A percentile compares a stretch with the other conserved stretches of the same genome.
Evolutionary conservation across 108 stramenopile species (phyloP).

Genomic region (Cyclotella atomus): DNA sequence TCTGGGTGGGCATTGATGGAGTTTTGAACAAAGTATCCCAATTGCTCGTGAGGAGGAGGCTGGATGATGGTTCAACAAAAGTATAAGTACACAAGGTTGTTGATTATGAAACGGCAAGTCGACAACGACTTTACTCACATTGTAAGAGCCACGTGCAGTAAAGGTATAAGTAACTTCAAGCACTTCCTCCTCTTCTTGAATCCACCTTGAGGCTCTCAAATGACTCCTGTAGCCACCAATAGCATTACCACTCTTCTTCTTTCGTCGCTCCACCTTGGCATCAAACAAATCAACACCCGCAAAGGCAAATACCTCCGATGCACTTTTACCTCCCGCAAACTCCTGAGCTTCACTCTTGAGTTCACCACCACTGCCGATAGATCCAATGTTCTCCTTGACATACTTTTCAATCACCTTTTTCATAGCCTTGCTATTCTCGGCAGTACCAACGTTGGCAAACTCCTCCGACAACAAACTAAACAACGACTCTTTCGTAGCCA

Average conservation of each 20-base stretch:
- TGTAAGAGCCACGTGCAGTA: constrained; percentile 28
- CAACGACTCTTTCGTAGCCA: not conserved
- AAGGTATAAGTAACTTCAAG: constrained; percentile 20
- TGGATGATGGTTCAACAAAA: not conserved
- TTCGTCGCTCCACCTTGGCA: constrained; percentile 2
- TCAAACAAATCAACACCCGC: constrained; percentile 25
- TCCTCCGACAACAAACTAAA: not conserved
- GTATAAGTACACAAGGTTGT: not conserved
- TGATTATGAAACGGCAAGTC: not conserved
- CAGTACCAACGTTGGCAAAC: constrained; percentile 1
- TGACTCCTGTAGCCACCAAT: not conserved
- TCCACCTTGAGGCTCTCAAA: not conserved
- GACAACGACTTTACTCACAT: not conserved
- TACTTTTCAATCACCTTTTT: not conserved
- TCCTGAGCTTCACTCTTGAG: not conserved
- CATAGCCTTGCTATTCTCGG: not conserved
- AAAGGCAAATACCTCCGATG: constrained; percentile 5
- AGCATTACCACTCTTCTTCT: not conserved
- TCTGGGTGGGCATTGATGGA: constrained; percentile 38
- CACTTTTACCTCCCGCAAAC: constrained; percentile 8
- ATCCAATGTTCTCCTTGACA: not conserved
- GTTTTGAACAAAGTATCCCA: constrained; percentile 20
- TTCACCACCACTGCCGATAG: not conserved
- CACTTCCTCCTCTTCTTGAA: constrained; percentile 17
- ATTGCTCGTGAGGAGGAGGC: constrained; percentile 40